phyloP scores from a whole-genome alignment of 306 rosid genomes.

The Canavalia ensiformis region DNA sequence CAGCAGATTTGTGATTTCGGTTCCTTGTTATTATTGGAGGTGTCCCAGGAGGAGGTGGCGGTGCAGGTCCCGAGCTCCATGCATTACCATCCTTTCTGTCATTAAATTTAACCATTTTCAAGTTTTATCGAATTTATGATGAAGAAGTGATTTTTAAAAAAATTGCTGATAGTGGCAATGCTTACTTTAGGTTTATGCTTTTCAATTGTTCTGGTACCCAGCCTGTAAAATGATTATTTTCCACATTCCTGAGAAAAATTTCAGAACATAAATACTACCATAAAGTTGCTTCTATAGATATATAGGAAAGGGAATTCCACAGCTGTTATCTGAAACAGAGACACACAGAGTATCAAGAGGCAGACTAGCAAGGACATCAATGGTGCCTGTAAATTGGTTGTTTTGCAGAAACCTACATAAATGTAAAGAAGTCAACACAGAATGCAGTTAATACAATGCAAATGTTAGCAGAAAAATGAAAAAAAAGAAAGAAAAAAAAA shows the following conservation, averaged over 20 bases:
- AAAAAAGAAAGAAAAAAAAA: not conserved
- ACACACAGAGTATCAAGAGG: conserved; percentile 84
- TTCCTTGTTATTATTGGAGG: conserved; percentile 64
- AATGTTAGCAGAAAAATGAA: conserved; percentile 17
- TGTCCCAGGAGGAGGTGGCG: conserved; percentile 98
- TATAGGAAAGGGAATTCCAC: conserved; percentile 31
- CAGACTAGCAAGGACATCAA: conserved; percentile 83
- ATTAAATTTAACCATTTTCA: conserved; percentile 46
- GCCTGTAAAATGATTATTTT: conserved; percentile 84
- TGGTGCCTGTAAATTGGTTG: conserved; percentile 89
- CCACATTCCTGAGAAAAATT: conserved; percentile 74
- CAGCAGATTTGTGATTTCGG: conserved; percentile 66
- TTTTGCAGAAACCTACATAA: conserved; percentile 77
- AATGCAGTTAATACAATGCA: conserved; percentile 47
- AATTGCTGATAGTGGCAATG: conserved; percentile 41
- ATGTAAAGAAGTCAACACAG: conserved; percentile 45
- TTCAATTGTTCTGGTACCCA: conserved; percentile 88
- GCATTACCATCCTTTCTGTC: conserved; percentile 80
- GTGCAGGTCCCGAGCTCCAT: conserved; percentile 94
- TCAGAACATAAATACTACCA: conserved; percentile 37
- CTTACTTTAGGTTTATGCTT: conserved; percentile 80
- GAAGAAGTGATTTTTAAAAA: conserved; percentile 12
- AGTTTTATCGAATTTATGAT: conserved; percentile 38
- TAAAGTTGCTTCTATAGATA: conserved; percentile 24
- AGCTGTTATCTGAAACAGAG: conserved; percentile 38